Base-by-base conservation (phyloP, 2,329 filamentous ascomycete species). In the Nigrospora osmanthi region DNA sequence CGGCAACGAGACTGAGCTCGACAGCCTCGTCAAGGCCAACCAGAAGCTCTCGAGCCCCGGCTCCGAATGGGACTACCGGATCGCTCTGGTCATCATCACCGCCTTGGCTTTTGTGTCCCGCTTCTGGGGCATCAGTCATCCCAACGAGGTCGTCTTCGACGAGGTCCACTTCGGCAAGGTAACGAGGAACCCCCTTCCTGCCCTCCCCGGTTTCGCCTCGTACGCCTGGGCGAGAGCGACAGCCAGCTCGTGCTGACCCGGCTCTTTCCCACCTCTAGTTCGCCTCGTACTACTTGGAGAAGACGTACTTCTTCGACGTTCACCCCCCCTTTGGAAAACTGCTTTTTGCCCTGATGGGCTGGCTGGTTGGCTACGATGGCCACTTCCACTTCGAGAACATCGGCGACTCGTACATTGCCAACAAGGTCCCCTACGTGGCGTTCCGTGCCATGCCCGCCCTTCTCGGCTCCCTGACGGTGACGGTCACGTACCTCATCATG, bases 101-200 rank as follows among this genome's bases (percentile, higher is more conserved):
- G 58, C 80, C 28, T 70, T 96, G 53, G 91, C 89, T 41, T 97
- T 98, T 60, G 60, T 89, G 50, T 97, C 93, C 40, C 80, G 93
- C 50, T 98, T 98, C 74, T 97, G 87, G 81, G 90, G 89, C 51
- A 96, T 98, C 64, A 88, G 78, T 63, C 90, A 96, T 67, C 93
- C 93, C 14, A 84, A 95, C 61, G 87, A 97, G 71, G 93, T 98
- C 45, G 93, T 98, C 41, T 98, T 98, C 61, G 93, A 98, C 62
- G 93, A 98, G 69, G 93, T 98, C 47, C 93, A 98, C 70, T 98
- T 98, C 67, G 93, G 93, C 72, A 98, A 98, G 86, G 91, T 96
- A 74, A 48, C 35, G 17, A 36, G 11, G 47, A 44, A 37, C 39
- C 44, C 49, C 35, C 45, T 40, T 39, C 15, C 30, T 42, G 37